Base-by-base conservation (phyloP, 2,329 filamentous ascomycete species). In the Tolypocladium ovalisporum region DNA sequence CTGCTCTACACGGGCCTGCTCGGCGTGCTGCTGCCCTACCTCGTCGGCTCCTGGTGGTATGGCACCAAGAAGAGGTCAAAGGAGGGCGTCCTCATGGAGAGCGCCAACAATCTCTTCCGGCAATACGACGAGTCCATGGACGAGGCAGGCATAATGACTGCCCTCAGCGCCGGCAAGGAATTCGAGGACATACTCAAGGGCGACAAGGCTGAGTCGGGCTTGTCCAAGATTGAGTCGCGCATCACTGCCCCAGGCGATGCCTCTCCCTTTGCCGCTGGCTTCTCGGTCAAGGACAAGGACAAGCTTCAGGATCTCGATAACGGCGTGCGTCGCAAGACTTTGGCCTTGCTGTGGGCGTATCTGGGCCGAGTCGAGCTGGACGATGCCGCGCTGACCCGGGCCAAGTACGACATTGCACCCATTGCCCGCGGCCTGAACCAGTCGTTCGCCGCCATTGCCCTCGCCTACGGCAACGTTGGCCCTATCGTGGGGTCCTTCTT, bases 11-110 rank as follows among this genome's bases (percentile, higher is more conserved):
- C 90, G 40, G 74, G 87, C 37, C 81, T 97, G 42, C 85, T 99
- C 55, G 94, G 93, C 57, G 89, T 97, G 60, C 77, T 97, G 59
- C 79, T 99, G 55, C 94, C 94, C 3, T 99, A 95, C 71, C 79
- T 94, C 53, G 93, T 99, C 57, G 94, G 94, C 53, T 91, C 88
- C 59, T 99, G 94, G 94, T 99, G 94, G 94, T 99, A 99, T 70
- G 94, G 95, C 60, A 95, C 90, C 37, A 93, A 96, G 73, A 84
- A 87, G 66, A 84, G 89, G 73, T 97, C 94, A 40, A 95, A 93
- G 75, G 95, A 99, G 73, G 90, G 90, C 64, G 88, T 97, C 32
- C 79, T 96, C 57, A 87, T 97, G 70, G 90, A 94, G 69, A 97
- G 89, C 72, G 92, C 95, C 64, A 95, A 95, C 72, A 92, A 90